Conservation (phyloP, 2,329 filamentous ascomycete species). For the Knufia petricola region DNA sequence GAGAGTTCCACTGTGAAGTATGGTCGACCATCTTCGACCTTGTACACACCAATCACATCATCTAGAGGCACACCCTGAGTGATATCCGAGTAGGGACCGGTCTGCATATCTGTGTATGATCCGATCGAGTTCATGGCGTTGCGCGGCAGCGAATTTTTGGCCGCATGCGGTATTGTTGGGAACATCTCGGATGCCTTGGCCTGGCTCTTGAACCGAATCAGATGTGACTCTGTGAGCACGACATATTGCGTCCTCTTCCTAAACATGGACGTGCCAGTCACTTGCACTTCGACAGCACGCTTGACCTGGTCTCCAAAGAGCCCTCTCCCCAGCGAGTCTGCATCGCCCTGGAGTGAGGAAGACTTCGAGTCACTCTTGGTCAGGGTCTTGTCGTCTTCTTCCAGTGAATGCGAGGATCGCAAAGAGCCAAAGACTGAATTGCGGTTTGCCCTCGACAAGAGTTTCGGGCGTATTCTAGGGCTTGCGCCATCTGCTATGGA, state of each 20-base stretch:
- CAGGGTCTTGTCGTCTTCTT: slow-evolving; percentile 43
- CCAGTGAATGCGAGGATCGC: slow-evolving; percentile 42
- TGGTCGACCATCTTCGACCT: slow-evolving; percentile 56
- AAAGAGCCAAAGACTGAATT: slow-evolving; percentile 53
- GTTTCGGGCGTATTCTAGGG: slow-evolving; percentile 31
- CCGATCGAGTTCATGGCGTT: slow-evolving; percentile 49
- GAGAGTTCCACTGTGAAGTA: slow-evolving; percentile 59
- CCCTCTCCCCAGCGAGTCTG: slow-evolving; percentile 30
- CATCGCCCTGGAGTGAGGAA: slow-evolving; percentile 39
- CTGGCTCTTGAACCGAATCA: slow-evolving; percentile 60
- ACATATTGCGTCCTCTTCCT: slow-evolving; percentile 64
- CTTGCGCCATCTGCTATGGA: slow-evolving; percentile 27
- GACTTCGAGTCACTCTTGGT: slow-evolving; percentile 42
- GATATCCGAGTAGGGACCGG: slow-evolving; percentile 46
- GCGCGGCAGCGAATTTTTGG: slow-evolving; percentile 37
- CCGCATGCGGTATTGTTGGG: slow-evolving; percentile 37
- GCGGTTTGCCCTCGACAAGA: slow-evolving; percentile 36
- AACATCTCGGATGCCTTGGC: slow-evolving; percentile 57
- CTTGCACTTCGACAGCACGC: slow-evolving; percentile 61
- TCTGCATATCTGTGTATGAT: slow-evolving; percentile 53
- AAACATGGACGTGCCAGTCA: slow-evolving; percentile 55
- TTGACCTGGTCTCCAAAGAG: slow-evolving; percentile 43
- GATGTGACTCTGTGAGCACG: slow-evolving; percentile 58
- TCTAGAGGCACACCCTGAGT: slow-evolving; percentile 49
- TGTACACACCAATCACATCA: slow-evolving; percentile 58